A percentile compares a stretch with the other conserved stretches of the same genome.
Evolutionary conservation across 495 filamentous ascomycete species (phyloP).

Genomic region (Penicillium flavigenum): DNA sequence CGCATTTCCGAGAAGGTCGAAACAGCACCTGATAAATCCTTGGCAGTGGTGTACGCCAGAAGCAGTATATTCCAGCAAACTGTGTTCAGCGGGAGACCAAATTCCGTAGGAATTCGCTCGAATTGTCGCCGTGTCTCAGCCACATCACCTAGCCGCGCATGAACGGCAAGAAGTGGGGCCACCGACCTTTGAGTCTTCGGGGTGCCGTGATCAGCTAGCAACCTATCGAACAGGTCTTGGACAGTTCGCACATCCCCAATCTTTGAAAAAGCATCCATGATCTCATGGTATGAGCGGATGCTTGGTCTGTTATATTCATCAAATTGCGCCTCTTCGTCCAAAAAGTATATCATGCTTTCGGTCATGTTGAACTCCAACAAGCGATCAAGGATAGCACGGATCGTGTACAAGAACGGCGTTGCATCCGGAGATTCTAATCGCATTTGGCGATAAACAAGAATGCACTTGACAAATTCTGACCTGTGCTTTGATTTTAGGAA

Average conservation of each 20-base stretch:
- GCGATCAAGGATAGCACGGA: conserved; percentile 25
- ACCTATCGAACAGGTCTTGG: conserved; percentile 33
- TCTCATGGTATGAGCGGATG: conserved; percentile 32
- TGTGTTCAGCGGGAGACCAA: conserved; percentile 52
- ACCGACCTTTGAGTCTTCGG: conserved; percentile 37
- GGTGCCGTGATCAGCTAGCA: conserved; percentile 35
- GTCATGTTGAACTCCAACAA: conserved; percentile 31
- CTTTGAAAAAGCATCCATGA: conserved; percentile 33
- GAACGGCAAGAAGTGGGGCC: conserved; percentile 58
- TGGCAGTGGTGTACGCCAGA: conserved; percentile 62
- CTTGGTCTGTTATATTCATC: conserved; percentile 20
- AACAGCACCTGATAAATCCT: conserved; percentile 64
- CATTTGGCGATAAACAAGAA: conserved; percentile 45
- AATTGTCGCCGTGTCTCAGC: conserved; percentile 59
- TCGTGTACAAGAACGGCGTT: conserved; percentile 21
- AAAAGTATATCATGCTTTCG: conserved; percentile 46
- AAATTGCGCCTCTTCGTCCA: conserved; percentile 49
- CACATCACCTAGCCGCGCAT: conserved; percentile 64
- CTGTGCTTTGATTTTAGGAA: conserved; percentile 27
- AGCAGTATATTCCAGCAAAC: conserved; percentile 76
- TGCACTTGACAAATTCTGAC: conserved; percentile 27
- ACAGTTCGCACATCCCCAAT: conserved; percentile 33
- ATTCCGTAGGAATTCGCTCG: conserved; percentile 51
- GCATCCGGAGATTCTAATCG: conserved; percentile 29
- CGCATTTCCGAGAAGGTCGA: conserved; percentile 58